These are phyloP conservation scores for Clavariopsis aquatica DNA, from an alignment of 495 filamentous ascomycete genomes.

Conservation along the genomic window DNA sequence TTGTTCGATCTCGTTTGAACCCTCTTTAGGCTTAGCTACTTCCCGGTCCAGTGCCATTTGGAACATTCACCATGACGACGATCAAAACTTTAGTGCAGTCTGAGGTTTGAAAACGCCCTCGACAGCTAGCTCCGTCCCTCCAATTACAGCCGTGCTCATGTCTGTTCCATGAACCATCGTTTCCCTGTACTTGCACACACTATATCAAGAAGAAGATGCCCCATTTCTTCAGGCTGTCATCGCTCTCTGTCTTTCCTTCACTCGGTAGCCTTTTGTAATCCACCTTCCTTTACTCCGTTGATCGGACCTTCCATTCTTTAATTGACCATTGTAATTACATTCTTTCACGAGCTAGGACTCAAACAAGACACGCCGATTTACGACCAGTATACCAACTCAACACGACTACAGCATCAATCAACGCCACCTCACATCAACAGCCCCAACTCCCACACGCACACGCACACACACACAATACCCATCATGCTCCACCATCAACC, in stretches of 20 bases:
- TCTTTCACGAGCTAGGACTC: slow-evolving; percentile 35
- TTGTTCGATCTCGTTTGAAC: slow-evolving; percentile 30
- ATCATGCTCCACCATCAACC: slow-evolving; percentile 38
- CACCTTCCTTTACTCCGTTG: slow-evolving; percentile 44
- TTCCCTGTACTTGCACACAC: slow-evolving; percentile 27
- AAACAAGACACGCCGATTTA: slow-evolving; percentile 15
- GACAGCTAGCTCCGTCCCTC: slow-evolving; percentile 37
- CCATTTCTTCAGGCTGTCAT: slow-evolving; percentile 30
- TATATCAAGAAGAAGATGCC: slow-evolving; percentile 35
- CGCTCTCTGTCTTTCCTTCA: slow-evolving; percentile 38
- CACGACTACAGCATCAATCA: slow-evolving; percentile 8
- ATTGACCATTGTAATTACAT: slow-evolving; percentile 38
- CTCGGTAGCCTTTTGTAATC: slow-evolving; percentile 42
- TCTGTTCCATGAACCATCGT: slow-evolving; percentile 23
- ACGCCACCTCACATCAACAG: slow-evolving; percentile 4
- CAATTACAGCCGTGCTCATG: slow-evolving; percentile 36
- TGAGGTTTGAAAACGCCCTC: slow-evolving; percentile 40
- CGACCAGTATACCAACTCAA: neutral
- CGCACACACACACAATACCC: neutral
- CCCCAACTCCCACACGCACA: too few species aligned
- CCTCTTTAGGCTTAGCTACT: slow-evolving; percentile 35
- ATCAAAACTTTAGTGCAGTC: slow-evolving; percentile 39
- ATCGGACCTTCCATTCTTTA: slow-evolving; percentile 44
- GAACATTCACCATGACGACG: slow-evolving; percentile 39
- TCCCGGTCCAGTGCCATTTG: slow-evolving; percentile 33